Conservation (phyloP, 208 protist genomes). For the Jaenimonas drosophilae region DNA sequence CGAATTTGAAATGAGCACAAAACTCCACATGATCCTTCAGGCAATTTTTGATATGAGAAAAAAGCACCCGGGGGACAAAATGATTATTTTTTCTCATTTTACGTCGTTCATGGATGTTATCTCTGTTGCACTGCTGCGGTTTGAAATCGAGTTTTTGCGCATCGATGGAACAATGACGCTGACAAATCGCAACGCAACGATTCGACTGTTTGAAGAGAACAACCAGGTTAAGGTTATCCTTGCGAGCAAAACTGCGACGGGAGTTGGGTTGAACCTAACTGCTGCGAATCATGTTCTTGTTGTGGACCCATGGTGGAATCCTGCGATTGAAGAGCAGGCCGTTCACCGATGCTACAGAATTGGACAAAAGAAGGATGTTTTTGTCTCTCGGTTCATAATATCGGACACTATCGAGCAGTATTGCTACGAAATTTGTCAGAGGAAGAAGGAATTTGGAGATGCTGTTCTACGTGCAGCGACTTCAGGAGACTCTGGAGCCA, state of each 20-base stretch:
- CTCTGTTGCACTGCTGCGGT: constrained; percentile 63
- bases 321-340: constrained; percentile 92
- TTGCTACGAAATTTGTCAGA: constrained; percentile 88
- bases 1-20: constrained; percentile 75
- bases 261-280: constrained; percentile 96
- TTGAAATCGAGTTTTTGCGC: constrained; percentile 58
- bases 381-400: constrained; percentile 88
- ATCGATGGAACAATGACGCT: constrained; percentile 91
- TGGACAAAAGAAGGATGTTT: constrained; percentile 90
- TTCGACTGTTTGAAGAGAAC: constrained; percentile 68
- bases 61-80: constrained; percentile 81
- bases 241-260: constrained; percentile 93
- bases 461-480: constrained; percentile 77
- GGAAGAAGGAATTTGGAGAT: constrained; percentile 90
- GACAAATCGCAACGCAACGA: constrained; percentile 51
- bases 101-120: constrained; percentile 96
- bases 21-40: constrained; percentile 74
- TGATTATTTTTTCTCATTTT: constrained; percentile 98
- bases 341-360: constrained; percentile 94
- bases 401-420: constrained; percentile 92
- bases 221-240: constrained; percentile 69
- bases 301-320: constrained; percentile 96
- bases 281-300: constrained; percentile 93
- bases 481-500: constrained; percentile 41
- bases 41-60: constrained; percentile 58